Conservation (phyloP, 768 basidiomycete species). For the Boletus patriciae region DNA sequence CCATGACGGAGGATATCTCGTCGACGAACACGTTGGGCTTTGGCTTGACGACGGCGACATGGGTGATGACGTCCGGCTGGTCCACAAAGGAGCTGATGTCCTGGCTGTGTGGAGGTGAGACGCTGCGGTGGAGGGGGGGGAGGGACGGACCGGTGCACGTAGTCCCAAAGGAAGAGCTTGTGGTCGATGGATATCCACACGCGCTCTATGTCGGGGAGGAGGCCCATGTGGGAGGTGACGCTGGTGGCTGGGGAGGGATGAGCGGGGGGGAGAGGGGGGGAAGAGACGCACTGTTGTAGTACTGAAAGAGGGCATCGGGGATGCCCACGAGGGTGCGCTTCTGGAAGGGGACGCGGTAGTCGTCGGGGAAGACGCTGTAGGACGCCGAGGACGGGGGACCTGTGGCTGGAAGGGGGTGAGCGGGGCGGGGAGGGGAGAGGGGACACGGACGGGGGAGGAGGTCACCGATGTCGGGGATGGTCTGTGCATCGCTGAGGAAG, state of each 20-base stretch:
- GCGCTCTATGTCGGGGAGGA: constrained; percentile 90
- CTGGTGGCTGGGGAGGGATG: constrained; percentile 50
- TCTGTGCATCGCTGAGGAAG: constrained; percentile 69
- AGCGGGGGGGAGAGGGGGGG: neutral
- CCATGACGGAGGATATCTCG: constrained; percentile 83
- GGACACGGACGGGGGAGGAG: constrained; percentile 56
- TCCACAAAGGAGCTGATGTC: constrained; percentile 92
- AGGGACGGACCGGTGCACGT: constrained; percentile 77
- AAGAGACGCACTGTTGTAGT: constrained; percentile 62
- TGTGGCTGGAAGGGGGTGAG: constrained; percentile 45
- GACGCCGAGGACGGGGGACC: constrained; percentile 69
- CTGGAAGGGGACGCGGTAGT: constrained; percentile 77
- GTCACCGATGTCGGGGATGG: constrained; percentile 75
- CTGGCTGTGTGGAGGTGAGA: constrained; percentile 48
- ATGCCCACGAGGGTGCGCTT: constrained; percentile 75
- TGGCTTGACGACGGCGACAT: constrained; percentile 86
- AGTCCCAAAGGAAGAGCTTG: constrained; percentile 96
- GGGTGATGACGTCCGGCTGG: constrained; percentile 84
- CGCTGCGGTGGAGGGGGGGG: neutral
- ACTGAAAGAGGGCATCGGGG: constrained; percentile 74
- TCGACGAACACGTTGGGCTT: constrained; percentile 88
- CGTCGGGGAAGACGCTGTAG: constrained; percentile 76
- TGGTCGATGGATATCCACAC: constrained; percentile 96
- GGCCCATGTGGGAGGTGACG: constrained; percentile 80
- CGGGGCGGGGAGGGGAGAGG: neutral